Evolutionary conservation across 805 yeast genomes (phyloP).

Genomic region (Zygotorulaspora chibaensis): DNA sequence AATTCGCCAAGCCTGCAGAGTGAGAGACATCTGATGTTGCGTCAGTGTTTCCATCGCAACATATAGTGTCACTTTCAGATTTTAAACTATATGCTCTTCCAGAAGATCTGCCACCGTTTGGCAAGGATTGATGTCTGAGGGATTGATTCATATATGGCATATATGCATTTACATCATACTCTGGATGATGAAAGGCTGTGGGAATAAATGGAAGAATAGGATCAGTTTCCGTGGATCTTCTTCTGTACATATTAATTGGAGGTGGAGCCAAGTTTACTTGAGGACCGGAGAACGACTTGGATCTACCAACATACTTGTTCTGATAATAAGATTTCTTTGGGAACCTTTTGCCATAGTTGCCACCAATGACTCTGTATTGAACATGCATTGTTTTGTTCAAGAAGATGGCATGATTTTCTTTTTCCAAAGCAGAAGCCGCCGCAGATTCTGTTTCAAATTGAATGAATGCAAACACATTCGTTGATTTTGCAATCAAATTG

Average conservation of each 20-base stretch:
- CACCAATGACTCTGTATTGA: slow-evolving; percentile 63
- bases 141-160: slow-evolving; percentile 17
- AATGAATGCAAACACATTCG: slow-evolving; percentile 66
- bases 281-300: slow-evolving; percentile 32
- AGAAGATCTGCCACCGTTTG: slow-evolving; percentile 15
- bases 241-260: slow-evolving; percentile 59
- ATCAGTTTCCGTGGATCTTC: slow-evolving; percentile 31
- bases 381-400: slow-evolving; percentile 76
- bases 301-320: slow-evolving; percentile 12
- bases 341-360: slow-evolving; percentile 21
- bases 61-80: slow-evolving; percentile 12
- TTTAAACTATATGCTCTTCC: slow-evolving; percentile 15
- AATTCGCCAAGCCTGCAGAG: slow-evolving; percentile 18
- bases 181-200: slow-evolving; percentile 13
- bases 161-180: slow-evolving; percentile 20
- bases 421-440: slow-evolving; percentile 83
- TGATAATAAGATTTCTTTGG: slow-evolving; percentile 27
- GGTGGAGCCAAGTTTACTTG: slow-evolving; percentile 69
- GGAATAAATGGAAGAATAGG: slow-evolving; percentile 15
- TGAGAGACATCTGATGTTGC: slow-evolving; percentile 24
- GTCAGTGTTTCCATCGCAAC: slow-evolving; percentile 21
- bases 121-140: slow-evolving; percentile 23
- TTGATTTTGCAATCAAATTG: slow-evolving; percentile 50
- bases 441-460: slow-evolving; percentile 59
- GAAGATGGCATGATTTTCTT: slow-evolving; percentile 77